Percentiles rank a stretch among this genome's conserved stretches.
These are phyloP conservation scores for Lachnellula subtilissima DNA, from an alignment of 2,329 filamentous ascomycete genomes.

Conservation along the genomic window DNA sequence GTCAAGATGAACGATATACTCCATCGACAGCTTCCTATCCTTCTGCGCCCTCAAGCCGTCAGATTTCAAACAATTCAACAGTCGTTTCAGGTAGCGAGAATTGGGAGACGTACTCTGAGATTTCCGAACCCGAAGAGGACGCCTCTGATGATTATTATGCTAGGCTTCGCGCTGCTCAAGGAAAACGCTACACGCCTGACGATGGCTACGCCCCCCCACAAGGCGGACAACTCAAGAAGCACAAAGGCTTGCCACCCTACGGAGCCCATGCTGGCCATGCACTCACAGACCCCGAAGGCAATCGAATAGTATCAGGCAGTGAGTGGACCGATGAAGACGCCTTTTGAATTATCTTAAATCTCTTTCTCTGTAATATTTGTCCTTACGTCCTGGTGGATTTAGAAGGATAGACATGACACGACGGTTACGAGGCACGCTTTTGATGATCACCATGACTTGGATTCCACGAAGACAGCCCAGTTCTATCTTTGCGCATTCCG, in stretches of 20 bases:
- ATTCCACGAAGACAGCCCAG: slow-evolving; percentile 6
- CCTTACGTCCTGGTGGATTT: neutral
- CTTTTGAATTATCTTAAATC: slow-evolving; percentile 35
- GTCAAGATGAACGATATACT: slow-evolving; percentile 34
- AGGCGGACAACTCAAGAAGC: slow-evolving; percentile 47
- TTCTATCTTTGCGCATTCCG: slow-evolving; percentile 1
- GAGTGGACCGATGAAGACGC: slow-evolving; percentile 65
- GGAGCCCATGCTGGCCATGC: slow-evolving; percentile 43
- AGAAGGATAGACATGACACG: neutral
- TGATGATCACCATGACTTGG: slow-evolving; percentile 16
- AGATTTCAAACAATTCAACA: slow-evolving; percentile 73
- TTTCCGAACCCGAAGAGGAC: slow-evolving; percentile 71
- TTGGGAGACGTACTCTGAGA: slow-evolving; percentile 94
- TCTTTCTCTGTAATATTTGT: neutral
- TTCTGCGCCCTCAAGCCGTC: slow-evolving; percentile 43
- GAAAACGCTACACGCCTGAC: slow-evolving; percentile 58
- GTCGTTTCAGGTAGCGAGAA: slow-evolving; percentile 82
- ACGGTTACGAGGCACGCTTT: slow-evolving; percentile 9
- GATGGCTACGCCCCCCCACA: slow-evolving; percentile 26
- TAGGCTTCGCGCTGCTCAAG: slow-evolving; percentile 64
- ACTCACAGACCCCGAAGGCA: slow-evolving; percentile 54
- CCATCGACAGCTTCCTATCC: slow-evolving; percentile 23
- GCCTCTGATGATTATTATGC: slow-evolving; percentile 83
- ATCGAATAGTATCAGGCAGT: slow-evolving; percentile 57
- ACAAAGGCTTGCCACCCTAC: slow-evolving; percentile 48